These are phyloP conservation scores for Solanum sparsipilum DNA, from an alignment of 257 asterid species.

Conservation along the genomic window DNA sequence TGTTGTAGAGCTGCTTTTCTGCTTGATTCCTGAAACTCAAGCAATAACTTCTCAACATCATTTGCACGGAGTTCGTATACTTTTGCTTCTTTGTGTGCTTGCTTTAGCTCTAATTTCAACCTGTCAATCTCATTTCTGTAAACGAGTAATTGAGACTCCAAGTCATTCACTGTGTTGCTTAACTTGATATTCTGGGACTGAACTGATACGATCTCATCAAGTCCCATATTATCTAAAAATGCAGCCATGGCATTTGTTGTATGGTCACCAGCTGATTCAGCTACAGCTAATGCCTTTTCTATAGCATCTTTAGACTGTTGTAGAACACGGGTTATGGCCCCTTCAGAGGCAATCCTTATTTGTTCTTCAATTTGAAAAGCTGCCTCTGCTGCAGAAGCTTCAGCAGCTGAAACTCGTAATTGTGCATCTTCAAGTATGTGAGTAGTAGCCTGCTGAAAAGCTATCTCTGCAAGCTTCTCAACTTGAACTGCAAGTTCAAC, in stretches of 20 bases:
- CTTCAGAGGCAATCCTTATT: slow-evolving; percentile 24
- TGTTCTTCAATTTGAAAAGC: slow-evolving; percentile 29
- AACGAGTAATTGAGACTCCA: slow-evolving; percentile 11
- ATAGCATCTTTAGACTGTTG: slow-evolving; percentile 28
- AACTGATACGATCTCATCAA: slow-evolving; percentile 13
- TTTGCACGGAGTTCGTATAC: slow-evolving; percentile 14
- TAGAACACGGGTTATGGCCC: slow-evolving; percentile 15
- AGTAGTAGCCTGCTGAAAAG: slow-evolving; percentile 35
- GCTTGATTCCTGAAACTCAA: slow-evolving; percentile 25
- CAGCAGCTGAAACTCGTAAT: slow-evolving; percentile 28
- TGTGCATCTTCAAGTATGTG: slow-evolving; percentile 35
- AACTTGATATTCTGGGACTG: slow-evolving; percentile 22
- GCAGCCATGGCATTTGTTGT: slow-evolving; percentile 17
- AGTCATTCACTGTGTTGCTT: slow-evolving; percentile 16
- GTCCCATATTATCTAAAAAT: slow-evolving; percentile 15
- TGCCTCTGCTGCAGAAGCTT: slow-evolving; percentile 29
- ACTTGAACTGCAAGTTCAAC: slow-evolving; percentile 39
- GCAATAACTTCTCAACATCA: slow-evolving; percentile 22
- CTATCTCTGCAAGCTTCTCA: slow-evolving; percentile 28
- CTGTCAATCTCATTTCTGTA: slow-evolving; percentile 10
- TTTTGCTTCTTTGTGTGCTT: slow-evolving; percentile 10
- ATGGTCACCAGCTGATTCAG: slow-evolving; percentile 26
- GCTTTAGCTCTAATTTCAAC: slow-evolving; percentile 22
- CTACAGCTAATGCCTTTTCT: slow-evolving; percentile 31
- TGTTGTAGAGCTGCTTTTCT: slow-evolving; percentile 18